Base-by-base conservation (phyloP, 2,329 filamentous ascomycete genomes). In the Talaromyces sp. region DNA sequence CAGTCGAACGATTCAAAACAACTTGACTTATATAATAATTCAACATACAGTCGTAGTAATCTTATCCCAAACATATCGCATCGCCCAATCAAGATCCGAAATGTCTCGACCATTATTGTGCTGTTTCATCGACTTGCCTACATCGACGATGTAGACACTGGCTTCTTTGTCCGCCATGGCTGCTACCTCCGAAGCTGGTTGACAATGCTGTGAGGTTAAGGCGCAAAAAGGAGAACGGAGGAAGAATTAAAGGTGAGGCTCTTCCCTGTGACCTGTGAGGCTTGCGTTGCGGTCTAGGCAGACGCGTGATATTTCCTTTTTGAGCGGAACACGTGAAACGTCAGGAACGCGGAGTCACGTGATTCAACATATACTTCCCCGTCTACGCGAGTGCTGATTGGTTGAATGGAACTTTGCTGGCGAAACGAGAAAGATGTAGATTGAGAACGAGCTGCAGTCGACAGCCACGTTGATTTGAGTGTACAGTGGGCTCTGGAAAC, bases 51-150 rank as follows among this genome's bases (percentile, higher is more conserved):
- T 92, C 8, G 86, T 87, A 5, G 89, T 89, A 69, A 96, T 90
- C 75, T 91, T 95, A 82, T 98, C 94, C 93, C 94, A 99, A 59
- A 98, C 86, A 79, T 97, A 99, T 68, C 87, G 87, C 87, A 98
- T 89, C 57, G 88, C 87, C 87, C 90, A 99, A 67, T 97, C 92
- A 19, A 99, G 85, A 75, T 98, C 90, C 3, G 90, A 90, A 75
- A 94, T 86, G 22, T 82, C 75, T 69, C 95, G 88, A 31, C 90
- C 92, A 79, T 87, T 84, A 70, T 87, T 86, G 71, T 83, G 85
- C 74, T 90, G 83, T 65, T 84, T 89, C 91, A 96, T 97, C n/a
- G 93, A 91, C 73, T 81, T 83, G 65, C 93, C 93, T 27, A 97
- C 83, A 79, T 99, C 95, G 67, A 99, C 80, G 70, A 99, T 90